Evolutionary conservation across 371 early-diverging fungal species (phyloP).

Genomic region (Mortierella sp.): DNA sequence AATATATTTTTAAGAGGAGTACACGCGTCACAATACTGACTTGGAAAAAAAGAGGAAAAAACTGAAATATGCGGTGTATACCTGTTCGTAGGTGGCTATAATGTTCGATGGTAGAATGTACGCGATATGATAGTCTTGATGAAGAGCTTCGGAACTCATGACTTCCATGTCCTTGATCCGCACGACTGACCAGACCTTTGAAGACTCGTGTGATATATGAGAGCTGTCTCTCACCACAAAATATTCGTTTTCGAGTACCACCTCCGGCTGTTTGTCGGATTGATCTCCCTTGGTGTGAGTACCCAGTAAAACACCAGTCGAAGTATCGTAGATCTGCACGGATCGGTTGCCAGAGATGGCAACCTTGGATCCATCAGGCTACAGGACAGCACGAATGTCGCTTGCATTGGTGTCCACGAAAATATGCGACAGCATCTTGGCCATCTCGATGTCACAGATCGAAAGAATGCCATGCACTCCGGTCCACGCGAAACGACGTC

Average conservation of each 20-base stretch:
- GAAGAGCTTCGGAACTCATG: background rate
- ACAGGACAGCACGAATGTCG: background rate
- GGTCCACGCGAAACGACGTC: slow-evolving; percentile 31
- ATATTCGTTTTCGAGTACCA: slow-evolving; percentile 15
- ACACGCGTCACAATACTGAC: too few relatives aligned
- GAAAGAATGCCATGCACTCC: slow-evolving; percentile 2
- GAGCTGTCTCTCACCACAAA: background rate
- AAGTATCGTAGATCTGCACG: slow-evolving; percentile 21
- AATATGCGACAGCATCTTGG: slow-evolving; percentile 15
- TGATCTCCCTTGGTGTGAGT: background rate
- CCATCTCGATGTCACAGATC: slow-evolving; percentile 27
- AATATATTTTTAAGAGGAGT: too few relatives aligned
- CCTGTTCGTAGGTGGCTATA: slow-evolving; percentile 1
- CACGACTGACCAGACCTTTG: background rate
- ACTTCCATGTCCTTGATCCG: background rate
- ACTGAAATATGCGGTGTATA: background rate
- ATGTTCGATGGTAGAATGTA: background rate
- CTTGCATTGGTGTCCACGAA: background rate
- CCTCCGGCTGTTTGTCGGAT: background rate
- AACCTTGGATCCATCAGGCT: slow-evolving; percentile 18
- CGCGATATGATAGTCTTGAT: slow-evolving; percentile 16
- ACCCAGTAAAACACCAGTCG: slow-evolving; percentile 14
- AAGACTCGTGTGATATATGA: background rate
- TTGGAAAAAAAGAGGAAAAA: too few relatives aligned
- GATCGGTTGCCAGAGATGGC: slow-evolving; percentile 10